Base-by-base conservation (phyloP, 257 asterid species). In the Plectranthus barbatus region DNA sequence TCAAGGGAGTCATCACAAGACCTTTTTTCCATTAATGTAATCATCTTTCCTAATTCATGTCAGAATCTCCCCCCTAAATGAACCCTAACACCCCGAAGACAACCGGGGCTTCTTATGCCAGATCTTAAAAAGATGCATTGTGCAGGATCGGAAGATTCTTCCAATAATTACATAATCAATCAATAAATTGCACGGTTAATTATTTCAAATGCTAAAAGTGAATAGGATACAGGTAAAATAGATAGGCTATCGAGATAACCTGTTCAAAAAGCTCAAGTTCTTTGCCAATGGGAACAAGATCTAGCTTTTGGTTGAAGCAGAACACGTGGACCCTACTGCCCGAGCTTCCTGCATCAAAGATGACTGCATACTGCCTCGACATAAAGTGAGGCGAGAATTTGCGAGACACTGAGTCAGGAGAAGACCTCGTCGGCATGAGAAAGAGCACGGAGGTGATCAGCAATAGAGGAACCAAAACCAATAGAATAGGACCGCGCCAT, bases 301-400 rank as follows among this genome's bases (percentile, higher is more conserved):
- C 93, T 69, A 91, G 81, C 49, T 75, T 66, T 49, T 82, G 63
- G 60, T 85, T 72, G 70, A 91, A 91, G 74, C 94, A 77, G 63
- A 91, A 91, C 19, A 85, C 96, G 45, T 91, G 97, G 46, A 87
- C 97, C 74, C 97, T 76, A 68, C 95, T 91, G 34, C 96, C 97
- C 1, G 97, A 87, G 70, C 97, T 91, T 6, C 97, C 95, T 0
- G 97, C 97, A 51, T 91, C 96, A 61, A 91, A 91, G 53, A 91
- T 81, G 45, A 87, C 96, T 0, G 97, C 97, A 60, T 87, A 91
- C 0, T 67, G 69, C 56, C 70, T 80, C 7, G 79, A 71, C 79
- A 54, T 67, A 68, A 53, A 79, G 42, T 77, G 11, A 26, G 80
- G 77, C 31, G 83, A 69, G 59, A 81, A 63, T 62, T 74, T 77